Base-by-base conservation (phyloP, 306 rosid genomes). In the Gastrolobium villosum region DNA sequence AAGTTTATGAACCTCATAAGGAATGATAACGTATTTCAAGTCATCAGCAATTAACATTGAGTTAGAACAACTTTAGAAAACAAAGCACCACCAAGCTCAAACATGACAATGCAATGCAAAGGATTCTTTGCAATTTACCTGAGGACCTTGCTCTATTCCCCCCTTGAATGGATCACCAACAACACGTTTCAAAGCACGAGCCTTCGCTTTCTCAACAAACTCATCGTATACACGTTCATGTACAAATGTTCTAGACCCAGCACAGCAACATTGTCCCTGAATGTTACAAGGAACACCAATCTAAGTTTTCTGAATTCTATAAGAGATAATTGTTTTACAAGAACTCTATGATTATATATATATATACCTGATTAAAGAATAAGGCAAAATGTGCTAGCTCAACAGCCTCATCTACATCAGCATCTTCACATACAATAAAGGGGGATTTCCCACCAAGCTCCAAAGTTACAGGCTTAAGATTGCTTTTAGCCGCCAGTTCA, bases 361-460 rank as follows among this genome's bases (percentile, higher is more conserved):
- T 20, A 71, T 48, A 64, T 74, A 92, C 98, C 87, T 89, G 97
- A 76, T 95, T 95, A 54, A 95, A 95, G 86, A 95, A 95, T 44
- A 92, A 74, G 54, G 99, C 97, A 80, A 82, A 90, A 70, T 95
- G 99, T 5, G 99, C 99, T 75, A 68, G 78, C 86, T 95, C 98
- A 37, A 88, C 99, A 71, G 96, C 99, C 45, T 81, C 72, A 74
- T 95, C 99, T 26, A 95, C 68, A 74, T 91, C 98, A 75, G 99
- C 99, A 81, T 93, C 99, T 82, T 87, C 96, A 15, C 96, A 89
- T 5, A 95, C 92, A 81, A 95, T 95, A 66, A 95, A 91, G 20
- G 97, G 98, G 54, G 99, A 95, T 86, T 93, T 95, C 37, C 99
- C 97, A 1, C 99, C 99, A 49, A 95, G 96, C 87, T 95, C 98